Base-by-base conservation (phyloP, 345 rosid species). In the Populus tremula region DNA sequence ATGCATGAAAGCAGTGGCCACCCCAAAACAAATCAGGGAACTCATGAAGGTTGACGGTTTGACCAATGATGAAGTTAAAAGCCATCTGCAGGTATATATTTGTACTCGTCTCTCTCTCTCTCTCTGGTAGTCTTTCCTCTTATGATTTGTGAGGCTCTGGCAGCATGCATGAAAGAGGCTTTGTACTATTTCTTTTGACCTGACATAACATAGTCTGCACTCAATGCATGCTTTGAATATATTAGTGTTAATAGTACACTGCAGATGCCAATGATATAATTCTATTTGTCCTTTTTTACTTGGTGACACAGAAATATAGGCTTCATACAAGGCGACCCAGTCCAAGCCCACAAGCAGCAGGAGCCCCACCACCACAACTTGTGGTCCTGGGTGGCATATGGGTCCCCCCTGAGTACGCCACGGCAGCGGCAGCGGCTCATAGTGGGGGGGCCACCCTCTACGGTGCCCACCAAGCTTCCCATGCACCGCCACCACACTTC, bases 51-150 rank as follows among this genome's bases (percentile, higher is more conserved):
- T 96, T 76, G 99, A 94, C 69, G 98, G 99, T 82, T 91, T 96
- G 95, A 96, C 99, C 88, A 96, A 96, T 74, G 99, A 96, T 85
- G 99, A 96, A 86, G 98, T 96, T 77, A 96, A 96, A 88, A 96
- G 99, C 92, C 99, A 96, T 86, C 86, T 96, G 75, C 99, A 96
- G 98, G 99, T 96, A 84, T 71, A 71, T 78, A 29, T 72, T 50
- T 33, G 35, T 33, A 33, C 35, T 4, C 35, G 35, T 4, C 35
- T 33, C 43, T 65, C 21, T 17, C 47, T 59, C 59, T 67, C 31
- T 70, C 14, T 56, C 27, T 11, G 39, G 3, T 41, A 10, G 47
- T 41, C 47, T 41, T 41, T 2, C 13, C 47, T 41, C 2, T 41
- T 76, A 71, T 72, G 20, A 31, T 75, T 66, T 43, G 53, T 38